These are phyloP conservation scores for Didymella segeticola DNA, from an alignment of 2,329 filamentous ascomycete genomes.

Conservation along the genomic window DNA sequence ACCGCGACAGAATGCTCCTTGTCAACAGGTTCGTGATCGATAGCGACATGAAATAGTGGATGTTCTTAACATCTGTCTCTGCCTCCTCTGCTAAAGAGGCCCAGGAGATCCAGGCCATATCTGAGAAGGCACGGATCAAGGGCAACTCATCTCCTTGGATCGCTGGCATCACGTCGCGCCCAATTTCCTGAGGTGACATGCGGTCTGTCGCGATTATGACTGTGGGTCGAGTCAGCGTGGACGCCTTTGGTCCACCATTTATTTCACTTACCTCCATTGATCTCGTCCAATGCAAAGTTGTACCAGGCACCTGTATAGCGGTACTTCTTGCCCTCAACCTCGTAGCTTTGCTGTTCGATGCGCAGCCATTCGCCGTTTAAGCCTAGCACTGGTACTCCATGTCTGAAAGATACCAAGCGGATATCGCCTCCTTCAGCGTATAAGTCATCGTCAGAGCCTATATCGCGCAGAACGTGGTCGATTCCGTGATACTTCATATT, in stretches of 20 bases:
- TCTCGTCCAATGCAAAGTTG: neutral
- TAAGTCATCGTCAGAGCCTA: neutral
- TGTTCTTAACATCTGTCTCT: neutral
- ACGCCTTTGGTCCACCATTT: too few relatives aligned
- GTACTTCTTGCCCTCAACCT: neutral
- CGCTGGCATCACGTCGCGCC: neutral
- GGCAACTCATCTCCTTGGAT: neutral
- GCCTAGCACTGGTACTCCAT: neutral
- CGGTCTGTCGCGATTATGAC: slow-evolving; percentile 1
- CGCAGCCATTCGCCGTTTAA: neutral
- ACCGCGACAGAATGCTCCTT: neutral
- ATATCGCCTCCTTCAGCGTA: neutral
- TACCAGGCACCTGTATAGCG: slow-evolving; percentile 2
- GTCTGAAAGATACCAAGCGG: neutral
- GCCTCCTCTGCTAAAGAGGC: neutral
- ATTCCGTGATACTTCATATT: neutral
- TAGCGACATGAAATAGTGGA: slow-evolving; percentile 5
- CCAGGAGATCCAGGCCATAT: slow-evolving; percentile 5
- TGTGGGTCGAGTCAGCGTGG: neutral
- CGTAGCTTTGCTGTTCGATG: neutral
- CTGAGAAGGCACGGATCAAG: slow-evolving; percentile 4
- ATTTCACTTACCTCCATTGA: neutral
- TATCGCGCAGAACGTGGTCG: slow-evolving; percentile 1
- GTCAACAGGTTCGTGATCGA: slow-evolving; percentile 8
- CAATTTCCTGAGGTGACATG: neutral